Base-by-base conservation (phyloP, 495 filamentous ascomycete genomes). In the Hyaloscypha variabilis region DNA sequence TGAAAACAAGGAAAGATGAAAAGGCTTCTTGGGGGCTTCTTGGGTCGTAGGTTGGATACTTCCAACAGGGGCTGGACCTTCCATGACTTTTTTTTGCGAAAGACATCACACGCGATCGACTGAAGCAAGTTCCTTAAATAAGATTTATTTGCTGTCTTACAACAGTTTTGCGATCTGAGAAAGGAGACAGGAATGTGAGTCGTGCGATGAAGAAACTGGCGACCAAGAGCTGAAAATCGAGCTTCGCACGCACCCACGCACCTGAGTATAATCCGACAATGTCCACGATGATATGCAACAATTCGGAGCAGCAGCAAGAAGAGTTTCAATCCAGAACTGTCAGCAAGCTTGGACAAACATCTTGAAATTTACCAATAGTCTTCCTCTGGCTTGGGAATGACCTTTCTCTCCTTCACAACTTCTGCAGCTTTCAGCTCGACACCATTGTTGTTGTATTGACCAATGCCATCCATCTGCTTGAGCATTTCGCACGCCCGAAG, bases 391-490 rank as follows among this genome's bases (percentile, higher is more conserved):
- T 28, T 28, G 25, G 8, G 29, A 21, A 13, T 31, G 10, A 17
- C 39, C 39, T 46, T 10, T 4, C 14, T 58, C 21, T 10, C 6
- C 19, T 26, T 25, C 19, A 8, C 8, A 31, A 8, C 8, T 19
- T 8, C 25, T 3, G 6, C 29, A 14, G 29, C n/a, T 29, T 10
- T 21, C 4, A 58, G 10, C 5, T 25, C 21, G 26, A 29, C 17
- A 26, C 60, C 66, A 61, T 73, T 68, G 23, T 73, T 53, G 29
- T 69, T 70, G 23, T 68, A 28, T 25, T 52, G 66, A 3, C 71
- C 71, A 46, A 73, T 42, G 8, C 57, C 60, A 64, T 73, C 71
- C 60, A 70, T 71, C 26, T 67, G 58, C 58, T 69, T 69, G 8
- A 73, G 31, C 69, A 73, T 71, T 19, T 61, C 21, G 17, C 60